A percentile compares a stretch with the other conserved stretches of the same genome.
Evolutionary conservation across 441 rosid genomes (phyloP).

Genomic region (Cnidoscolus chayamansa): DNA sequence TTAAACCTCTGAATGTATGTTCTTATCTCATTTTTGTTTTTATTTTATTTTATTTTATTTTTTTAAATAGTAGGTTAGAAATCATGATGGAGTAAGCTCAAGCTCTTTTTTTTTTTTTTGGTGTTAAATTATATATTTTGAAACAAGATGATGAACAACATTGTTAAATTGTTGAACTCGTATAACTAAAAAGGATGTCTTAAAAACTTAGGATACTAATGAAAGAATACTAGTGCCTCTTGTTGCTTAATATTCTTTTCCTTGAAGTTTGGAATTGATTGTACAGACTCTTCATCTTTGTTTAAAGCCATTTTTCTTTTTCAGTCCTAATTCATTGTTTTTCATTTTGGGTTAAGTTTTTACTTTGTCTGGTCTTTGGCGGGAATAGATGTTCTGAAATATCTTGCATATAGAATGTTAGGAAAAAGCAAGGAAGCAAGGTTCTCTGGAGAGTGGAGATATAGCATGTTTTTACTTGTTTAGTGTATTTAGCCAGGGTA

Average conservation of each 20-base stretch:
- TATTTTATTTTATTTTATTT: neutral
- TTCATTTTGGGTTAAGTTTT: no score
- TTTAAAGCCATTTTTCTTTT: neutral
- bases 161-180: neutral
- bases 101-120: neutral
- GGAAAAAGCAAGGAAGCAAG: neutral
- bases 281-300: neutral
- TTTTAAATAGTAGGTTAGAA: neutral
- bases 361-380: no score
- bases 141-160: neutral
- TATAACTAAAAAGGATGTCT: neutral
- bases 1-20: constrained; percentile 84
- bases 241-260: neutral
- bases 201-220: neutral
- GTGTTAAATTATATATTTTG: neutral
- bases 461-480: neutral
- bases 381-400: no score
- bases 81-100: no score
- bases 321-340: no score
- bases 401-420: neutral
- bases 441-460: neutral
- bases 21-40: neutral
- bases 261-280: neutral
- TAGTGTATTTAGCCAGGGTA: neutral
- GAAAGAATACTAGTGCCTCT: neutral